Evolutionary conservation across 768 basidiomycete genomes (phyloP).

Genomic region (Pleurotus cornucopiae): DNA sequence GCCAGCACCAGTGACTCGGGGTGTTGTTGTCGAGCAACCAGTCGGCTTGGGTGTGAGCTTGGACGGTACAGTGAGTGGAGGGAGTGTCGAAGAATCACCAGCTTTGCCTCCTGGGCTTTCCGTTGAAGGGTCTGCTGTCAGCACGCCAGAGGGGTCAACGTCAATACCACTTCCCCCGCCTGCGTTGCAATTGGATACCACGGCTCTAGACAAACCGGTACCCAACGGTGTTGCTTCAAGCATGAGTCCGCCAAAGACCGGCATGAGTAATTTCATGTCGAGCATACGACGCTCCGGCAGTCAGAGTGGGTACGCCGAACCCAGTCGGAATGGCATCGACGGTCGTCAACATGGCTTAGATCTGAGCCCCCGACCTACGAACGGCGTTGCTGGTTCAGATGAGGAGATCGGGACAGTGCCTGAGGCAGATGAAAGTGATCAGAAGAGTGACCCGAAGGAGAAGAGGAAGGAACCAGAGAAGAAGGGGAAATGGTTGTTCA

Average conservation of each 20-base stretch:
- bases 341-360: slow-evolving; percentile 8
- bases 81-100: slow-evolving; percentile 10
- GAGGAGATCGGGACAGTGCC: neutral
- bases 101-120: slow-evolving; percentile 25
- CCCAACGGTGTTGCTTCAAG: neutral
- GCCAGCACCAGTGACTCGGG: slow-evolving; percentile 8
- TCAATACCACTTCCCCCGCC: slow-evolving; percentile 20
- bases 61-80: neutral
- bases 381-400: slow-evolving; percentile 17
- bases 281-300: neutral
- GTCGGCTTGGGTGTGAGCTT: slow-evolving; percentile 1
- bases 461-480: slow-evolving; percentile 36
- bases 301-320: neutral
- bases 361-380: neutral
- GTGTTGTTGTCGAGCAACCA: neutral
- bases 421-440: slow-evolving; percentile 27
- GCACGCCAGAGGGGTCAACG: slow-evolving; percentile 15
- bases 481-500: slow-evolving; percentile 48
- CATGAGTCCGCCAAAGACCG: neutral
- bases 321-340: neutral
- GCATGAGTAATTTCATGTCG: neutral
- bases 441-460: slow-evolving; percentile 33
- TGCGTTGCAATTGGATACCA: neutral
- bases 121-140: slow-evolving; percentile 21
- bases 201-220: neutral